These are phyloP conservation scores for Lachnellula subtilissima DNA, from an alignment of 2,329 filamentous ascomycete species.

Conservation along the genomic window DNA sequence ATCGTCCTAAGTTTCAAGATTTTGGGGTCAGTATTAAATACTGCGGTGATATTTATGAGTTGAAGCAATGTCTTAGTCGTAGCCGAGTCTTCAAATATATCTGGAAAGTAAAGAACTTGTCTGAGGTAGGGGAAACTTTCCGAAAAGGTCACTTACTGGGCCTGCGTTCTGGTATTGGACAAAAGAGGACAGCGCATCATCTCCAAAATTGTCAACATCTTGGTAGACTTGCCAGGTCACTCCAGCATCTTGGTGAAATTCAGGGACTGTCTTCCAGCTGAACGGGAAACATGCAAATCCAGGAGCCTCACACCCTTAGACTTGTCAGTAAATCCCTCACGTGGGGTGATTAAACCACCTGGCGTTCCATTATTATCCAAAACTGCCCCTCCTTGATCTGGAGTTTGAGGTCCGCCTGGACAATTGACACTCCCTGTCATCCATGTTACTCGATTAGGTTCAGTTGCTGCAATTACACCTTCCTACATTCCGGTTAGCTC, in stretches of 20 bases:
- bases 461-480: slow-evolving; percentile 39
- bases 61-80: no score
- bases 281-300: slow-evolving; percentile 41
- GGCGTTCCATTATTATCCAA: slow-evolving; percentile 42
- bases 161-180: slow-evolving; percentile 40
- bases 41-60: no score
- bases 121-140: no score
- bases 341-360: slow-evolving; percentile 11
- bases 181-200: slow-evolving; percentile 42
- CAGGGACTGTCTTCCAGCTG: slow-evolving; percentile 43
- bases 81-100: no score
- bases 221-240: slow-evolving; percentile 44
- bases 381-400: slow-evolving; percentile 37
- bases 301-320: slow-evolving; percentile 4
- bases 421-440: slow-evolving; percentile 40
- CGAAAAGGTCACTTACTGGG: background rate
- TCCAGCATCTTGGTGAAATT: slow-evolving; percentile 38
- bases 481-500: slow-evolving; percentile 28
- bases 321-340: background rate
- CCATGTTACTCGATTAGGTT: slow-evolving; percentile 41
- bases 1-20: slow-evolving; percentile 15
- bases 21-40: no score
- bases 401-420: slow-evolving; percentile 36
- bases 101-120: no score
- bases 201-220: slow-evolving; percentile 41